Conservation (phyloP, 495 filamentous ascomycete species). For the Chlorociboria aeruginascens region DNA sequence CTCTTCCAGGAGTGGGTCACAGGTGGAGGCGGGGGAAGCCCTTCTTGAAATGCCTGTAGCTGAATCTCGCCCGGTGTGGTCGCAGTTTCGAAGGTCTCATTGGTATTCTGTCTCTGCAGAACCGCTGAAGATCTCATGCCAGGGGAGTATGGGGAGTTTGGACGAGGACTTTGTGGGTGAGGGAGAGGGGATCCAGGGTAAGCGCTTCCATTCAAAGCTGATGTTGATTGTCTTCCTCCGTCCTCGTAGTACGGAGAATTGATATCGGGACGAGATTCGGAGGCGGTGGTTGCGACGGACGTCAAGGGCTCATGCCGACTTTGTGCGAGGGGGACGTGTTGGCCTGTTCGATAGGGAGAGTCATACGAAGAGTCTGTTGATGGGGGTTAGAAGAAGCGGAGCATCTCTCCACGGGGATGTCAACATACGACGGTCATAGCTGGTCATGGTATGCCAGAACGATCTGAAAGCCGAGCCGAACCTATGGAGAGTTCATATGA, state of each 20-base stretch:
- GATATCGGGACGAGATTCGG: constrained; percentile 66
- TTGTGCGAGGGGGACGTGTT: constrained; percentile 65
- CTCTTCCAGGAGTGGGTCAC: constrained; percentile 82
- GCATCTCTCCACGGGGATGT: constrained; percentile 28
- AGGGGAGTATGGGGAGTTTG: constrained; percentile 71
- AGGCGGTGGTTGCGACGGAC: constrained; percentile 64
- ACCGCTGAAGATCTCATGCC: constrained; percentile 70
- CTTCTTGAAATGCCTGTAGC: constrained; percentile 92
- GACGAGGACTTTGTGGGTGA: constrained; percentile 48
- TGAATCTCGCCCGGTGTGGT: constrained; percentile 68
- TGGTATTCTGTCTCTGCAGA: constrained; percentile 43
- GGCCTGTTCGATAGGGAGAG: constrained; percentile 74
- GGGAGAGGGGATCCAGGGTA: constrained; percentile 38
- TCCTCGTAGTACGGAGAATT: constrained; percentile 65
- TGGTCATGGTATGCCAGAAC: constrained; percentile 96
- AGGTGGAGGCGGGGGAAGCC: constrained; percentile 79
- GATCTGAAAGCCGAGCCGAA: constrained; percentile 42
- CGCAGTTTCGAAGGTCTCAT: constrained; percentile 52
- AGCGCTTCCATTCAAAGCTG: constrained; percentile 31
- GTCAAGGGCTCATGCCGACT: constrained; percentile 61
- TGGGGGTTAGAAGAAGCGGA: constrained; percentile 27
- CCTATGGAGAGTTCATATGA: constrained; percentile 7
- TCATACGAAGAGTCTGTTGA: constrained; percentile 66
- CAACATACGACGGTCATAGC: constrained; percentile 43
- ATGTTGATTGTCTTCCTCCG: constrained; percentile 39